Conservation (phyloP, 2,329 filamentous ascomycete genomes). For the Colletotrichum aenigma region DNA sequence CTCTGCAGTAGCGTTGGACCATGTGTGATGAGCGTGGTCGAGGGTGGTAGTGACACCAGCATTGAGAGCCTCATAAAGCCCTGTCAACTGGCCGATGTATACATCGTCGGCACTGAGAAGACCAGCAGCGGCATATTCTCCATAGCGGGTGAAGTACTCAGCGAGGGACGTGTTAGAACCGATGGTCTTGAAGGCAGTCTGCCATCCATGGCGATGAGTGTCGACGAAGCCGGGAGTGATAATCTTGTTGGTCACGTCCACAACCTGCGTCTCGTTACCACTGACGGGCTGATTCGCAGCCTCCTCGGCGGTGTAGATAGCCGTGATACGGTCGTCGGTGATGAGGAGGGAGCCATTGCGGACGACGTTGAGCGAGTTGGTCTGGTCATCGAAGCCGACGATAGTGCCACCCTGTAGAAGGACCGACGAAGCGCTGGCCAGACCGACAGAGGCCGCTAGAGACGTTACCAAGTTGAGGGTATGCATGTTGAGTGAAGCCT, state of each 20-base stretch:
- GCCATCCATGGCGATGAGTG: slow-evolving; percentile 61
- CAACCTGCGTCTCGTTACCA: slow-evolving; percentile 35
- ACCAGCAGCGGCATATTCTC: slow-evolving; percentile 32
- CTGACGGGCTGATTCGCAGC: background rate
- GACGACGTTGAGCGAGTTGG: slow-evolving; percentile 38
- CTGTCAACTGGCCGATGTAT: slow-evolving; percentile 49
- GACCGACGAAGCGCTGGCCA: slow-evolving; percentile 21
- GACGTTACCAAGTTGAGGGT: background rate
- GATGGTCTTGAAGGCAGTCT: slow-evolving; percentile 58
- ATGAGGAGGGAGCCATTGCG: slow-evolving; percentile 45
- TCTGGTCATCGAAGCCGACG: slow-evolving; percentile 39
- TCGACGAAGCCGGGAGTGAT: slow-evolving; percentile 61
- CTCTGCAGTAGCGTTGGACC: slow-evolving; percentile 42
- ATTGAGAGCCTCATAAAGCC: slow-evolving; percentile 54
- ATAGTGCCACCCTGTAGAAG: slow-evolving; percentile 42
- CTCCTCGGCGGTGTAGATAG: slow-evolving; percentile 27
- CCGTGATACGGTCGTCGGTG: slow-evolving; percentile 38
- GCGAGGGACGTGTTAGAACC: slow-evolving; percentile 53
- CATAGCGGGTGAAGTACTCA: slow-evolving; percentile 50
- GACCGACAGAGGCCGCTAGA: background rate
- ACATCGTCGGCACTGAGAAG: slow-evolving; percentile 47
- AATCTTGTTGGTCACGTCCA: slow-evolving; percentile 57
- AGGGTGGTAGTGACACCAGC: slow-evolving; percentile 57
- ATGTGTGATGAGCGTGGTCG: slow-evolving; percentile 57
- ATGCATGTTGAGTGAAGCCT: background rate